A percentile compares a stretch with the other conserved stretches of the same genome.
These are phyloP conservation scores for Leccinum pellstonianum DNA, from an alignment of 768 basidiomycete genomes.

Conservation along the genomic window DNA sequence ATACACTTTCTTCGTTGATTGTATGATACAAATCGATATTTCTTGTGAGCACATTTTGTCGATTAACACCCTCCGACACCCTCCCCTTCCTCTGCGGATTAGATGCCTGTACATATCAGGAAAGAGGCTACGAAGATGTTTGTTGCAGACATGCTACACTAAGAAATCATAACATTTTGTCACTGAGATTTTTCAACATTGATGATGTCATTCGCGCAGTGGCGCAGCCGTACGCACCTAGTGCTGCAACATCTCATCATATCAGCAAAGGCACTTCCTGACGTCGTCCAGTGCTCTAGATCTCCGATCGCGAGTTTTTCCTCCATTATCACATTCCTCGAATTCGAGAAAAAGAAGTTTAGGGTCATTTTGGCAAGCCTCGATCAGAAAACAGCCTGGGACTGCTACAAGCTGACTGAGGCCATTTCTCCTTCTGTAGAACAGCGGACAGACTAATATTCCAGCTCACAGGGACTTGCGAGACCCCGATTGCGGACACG, in stretches of 20 bases:
- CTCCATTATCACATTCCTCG: background rate
- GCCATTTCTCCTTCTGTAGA: background rate
- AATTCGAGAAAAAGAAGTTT: background rate
- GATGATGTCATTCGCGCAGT: background rate
- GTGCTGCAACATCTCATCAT: background rate
- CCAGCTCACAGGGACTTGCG: background rate
- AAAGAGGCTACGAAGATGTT: background rate
- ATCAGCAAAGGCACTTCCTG: background rate
- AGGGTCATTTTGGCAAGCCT: background rate
- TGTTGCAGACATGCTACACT: slow-evolving; percentile 7
- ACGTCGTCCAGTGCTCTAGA: background rate
- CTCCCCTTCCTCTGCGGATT: background rate
- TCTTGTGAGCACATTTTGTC: background rate
- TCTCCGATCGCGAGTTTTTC: background rate
- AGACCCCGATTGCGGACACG: too few species aligned
- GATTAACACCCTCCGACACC: background rate
- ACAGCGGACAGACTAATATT: background rate
- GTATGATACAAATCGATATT: slow-evolving; percentile 10
- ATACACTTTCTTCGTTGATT: background rate
- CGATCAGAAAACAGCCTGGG: background rate
- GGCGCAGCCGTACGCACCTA: background rate
- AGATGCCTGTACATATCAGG: slow-evolving; percentile 3
- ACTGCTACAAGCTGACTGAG: background rate
- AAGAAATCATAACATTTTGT: background rate
- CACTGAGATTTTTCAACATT: background rate